These are phyloP conservation scores for Elongisporangium undulatum DNA, from an alignment of 352 stramenopile genomes.

Conservation along the genomic window DNA sequence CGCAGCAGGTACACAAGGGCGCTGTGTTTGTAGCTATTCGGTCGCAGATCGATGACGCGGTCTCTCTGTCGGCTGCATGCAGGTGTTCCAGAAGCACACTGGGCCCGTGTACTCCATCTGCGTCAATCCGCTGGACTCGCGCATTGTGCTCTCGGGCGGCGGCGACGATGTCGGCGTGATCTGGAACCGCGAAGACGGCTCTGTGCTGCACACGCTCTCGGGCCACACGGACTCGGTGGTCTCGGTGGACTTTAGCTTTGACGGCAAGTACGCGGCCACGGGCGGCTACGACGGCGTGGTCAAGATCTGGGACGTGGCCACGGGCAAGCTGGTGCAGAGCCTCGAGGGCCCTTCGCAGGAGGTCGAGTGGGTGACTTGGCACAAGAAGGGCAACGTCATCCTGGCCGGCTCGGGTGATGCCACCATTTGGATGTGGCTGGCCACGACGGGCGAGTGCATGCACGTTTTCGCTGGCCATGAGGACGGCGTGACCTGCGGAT, in stretches of 20 bases:
- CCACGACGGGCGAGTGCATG: constrained; percentile 95
- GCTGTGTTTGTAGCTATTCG: background rate
- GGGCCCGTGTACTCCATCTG: constrained; percentile 80
- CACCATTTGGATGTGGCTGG: constrained; percentile 92
- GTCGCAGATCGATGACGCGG: background rate
- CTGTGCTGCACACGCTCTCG: constrained; percentile 68
- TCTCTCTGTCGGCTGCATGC: background rate
- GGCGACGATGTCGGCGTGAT: constrained; percentile 83
- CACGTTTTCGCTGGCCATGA: constrained; percentile 98
- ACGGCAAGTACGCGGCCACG: constrained; percentile 84
- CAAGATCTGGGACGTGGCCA: constrained; percentile 87
- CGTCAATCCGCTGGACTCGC: constrained; percentile 74
- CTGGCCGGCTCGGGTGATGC: constrained; percentile 85
- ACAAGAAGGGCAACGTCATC: constrained; percentile 89
- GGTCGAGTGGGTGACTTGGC: constrained; percentile 89
- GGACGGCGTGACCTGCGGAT: constrained; percentile 90
- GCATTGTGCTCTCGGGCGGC: constrained; percentile 79
- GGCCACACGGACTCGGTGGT: constrained; percentile 85
- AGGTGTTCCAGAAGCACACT: constrained; percentile 79
- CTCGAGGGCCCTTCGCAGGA: constrained; percentile 88
- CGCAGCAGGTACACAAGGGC: constrained; percentile 37
- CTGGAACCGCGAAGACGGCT: constrained; percentile 82
- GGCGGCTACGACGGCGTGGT: constrained; percentile 84
- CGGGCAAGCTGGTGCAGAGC: constrained; percentile 72
- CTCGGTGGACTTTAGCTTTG: constrained; percentile 82